These are phyloP conservation scores for Saturnispora mendoncae DNA, from an alignment of 805 yeast species.

Conservation along the genomic window DNA sequence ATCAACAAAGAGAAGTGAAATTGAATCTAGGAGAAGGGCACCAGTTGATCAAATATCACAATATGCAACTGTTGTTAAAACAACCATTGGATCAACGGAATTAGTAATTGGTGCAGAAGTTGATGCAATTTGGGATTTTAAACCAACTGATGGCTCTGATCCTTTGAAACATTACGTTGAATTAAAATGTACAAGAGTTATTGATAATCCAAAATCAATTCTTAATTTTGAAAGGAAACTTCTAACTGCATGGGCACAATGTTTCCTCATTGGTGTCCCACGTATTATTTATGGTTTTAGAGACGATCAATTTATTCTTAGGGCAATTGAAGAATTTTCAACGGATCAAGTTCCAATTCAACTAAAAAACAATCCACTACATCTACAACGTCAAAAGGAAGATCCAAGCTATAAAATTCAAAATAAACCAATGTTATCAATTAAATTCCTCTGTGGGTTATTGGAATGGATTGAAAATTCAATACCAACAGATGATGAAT, in stretches of 20 bases:
- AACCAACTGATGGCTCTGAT: constrained; percentile 39
- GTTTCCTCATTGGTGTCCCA: constrained; percentile 81
- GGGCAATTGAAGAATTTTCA: constrained; percentile 62
- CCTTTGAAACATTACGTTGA: constrained; percentile 73
- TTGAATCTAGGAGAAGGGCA: constrained; percentile 56
- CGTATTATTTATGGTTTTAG: constrained; percentile 78
- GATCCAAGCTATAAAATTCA: constrained; percentile 29
- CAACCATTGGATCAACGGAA: constrained; percentile 71
- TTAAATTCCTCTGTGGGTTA: constrained; percentile 81
- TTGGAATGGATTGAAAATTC: constrained; percentile 63
- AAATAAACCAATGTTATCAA: constrained; percentile 66
- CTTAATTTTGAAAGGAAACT: constrained; percentile 67
- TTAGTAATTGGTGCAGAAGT: constrained; percentile 81
- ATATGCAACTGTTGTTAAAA: constrained; percentile 68
- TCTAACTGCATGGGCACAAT: constrained; percentile 85
- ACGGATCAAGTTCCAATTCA: constrained; percentile 73
- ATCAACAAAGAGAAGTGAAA: constrained; percentile 49
- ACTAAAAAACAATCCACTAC: constrained; percentile 43
- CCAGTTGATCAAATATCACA: constrained; percentile 67
- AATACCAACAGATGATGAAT: constrained; percentile 44
- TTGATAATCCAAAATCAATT: constrained; percentile 50
- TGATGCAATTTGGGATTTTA: constrained; percentile 81
- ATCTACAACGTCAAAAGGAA: constrained; percentile 24
- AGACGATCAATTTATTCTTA: constrained; percentile 57
- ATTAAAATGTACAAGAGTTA: constrained; percentile 59